A percentile compares a stretch with the other conserved stretches of the same genome.
Conservation (phyloP, 345 rosid genomes). For the Salix exigua region DNA sequence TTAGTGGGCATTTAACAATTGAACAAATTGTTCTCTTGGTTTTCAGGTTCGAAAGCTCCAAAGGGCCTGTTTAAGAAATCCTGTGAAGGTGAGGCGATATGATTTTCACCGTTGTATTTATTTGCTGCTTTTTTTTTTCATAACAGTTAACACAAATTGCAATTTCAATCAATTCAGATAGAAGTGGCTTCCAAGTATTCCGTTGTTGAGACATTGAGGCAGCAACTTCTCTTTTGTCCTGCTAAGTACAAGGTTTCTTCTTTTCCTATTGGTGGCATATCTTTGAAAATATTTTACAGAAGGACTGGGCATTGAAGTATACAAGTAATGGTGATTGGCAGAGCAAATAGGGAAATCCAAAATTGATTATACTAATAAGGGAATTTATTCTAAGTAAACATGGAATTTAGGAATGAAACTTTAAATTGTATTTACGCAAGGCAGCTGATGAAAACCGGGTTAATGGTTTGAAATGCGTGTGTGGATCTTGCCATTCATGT, state of each 20-base stretch:
- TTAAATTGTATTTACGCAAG: no score
- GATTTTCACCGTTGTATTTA: not conserved
- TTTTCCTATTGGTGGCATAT: not conserved
- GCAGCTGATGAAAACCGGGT: no score
- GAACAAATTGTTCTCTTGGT: slow-evolving; percentile 14
- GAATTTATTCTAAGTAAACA: no score
- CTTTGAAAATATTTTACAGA: no score
- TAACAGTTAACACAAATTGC: no score
- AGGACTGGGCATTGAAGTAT: no score
- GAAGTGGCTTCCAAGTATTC: slow-evolving; percentile 94
- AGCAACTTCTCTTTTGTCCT: slow-evolving; percentile 61
- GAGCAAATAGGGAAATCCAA: no score
- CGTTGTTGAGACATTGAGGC: slow-evolving; percentile 87
- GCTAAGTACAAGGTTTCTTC: slow-evolving; percentile 75
- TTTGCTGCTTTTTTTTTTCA: slow-evolving; percentile 7
- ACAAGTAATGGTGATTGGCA: no score
- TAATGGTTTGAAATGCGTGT: no score
- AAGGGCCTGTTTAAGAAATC: slow-evolving; percentile 85
- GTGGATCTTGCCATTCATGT: no score
- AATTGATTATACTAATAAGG: no score
- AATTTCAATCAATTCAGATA: slow-evolving; percentile 43
- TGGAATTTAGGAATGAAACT: no score
- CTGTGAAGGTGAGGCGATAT: slow-evolving; percentile 64
- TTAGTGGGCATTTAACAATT: slow-evolving; percentile 10
- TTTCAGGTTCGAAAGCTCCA: slow-evolving; percentile 83